Conservation (phyloP, 345 rosid genomes). For the Euphorbia lathyris region DNA sequence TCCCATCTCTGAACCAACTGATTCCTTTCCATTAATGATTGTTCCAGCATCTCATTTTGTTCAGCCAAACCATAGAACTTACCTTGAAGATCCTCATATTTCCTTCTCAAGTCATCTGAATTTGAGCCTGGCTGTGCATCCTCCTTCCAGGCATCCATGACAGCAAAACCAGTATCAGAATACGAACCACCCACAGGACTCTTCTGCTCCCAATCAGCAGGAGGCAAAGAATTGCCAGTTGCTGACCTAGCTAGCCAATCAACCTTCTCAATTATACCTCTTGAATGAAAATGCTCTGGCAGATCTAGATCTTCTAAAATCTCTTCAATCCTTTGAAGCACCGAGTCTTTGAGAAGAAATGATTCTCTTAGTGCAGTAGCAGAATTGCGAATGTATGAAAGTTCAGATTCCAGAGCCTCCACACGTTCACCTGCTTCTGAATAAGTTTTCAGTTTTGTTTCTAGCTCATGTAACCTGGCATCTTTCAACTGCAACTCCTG, state of each 20-base stretch:
- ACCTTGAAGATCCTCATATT: slow-evolving; percentile 81
- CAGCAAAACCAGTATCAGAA: slow-evolving; percentile 55
- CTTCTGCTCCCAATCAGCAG: slow-evolving; percentile 74
- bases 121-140: slow-evolving; percentile 54
- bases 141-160: slow-evolving; percentile 76
- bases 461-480: slow-evolving; percentile 60
- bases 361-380: slow-evolving; percentile 94
- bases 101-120: slow-evolving; percentile 72
- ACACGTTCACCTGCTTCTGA: slow-evolving; percentile 89
- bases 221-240: slow-evolving; percentile 48
- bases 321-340: slow-evolving; percentile 92
- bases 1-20: slow-evolving; percentile 89
- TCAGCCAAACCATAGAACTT: slow-evolving; percentile 94
- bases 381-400: slow-evolving; percentile 93
- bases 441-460: slow-evolving; percentile 64
- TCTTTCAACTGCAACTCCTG: slow-evolving; percentile 78
- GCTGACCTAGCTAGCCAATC: slow-evolving; percentile 88
- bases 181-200: slow-evolving; percentile 58
- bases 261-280: slow-evolving; percentile 84
- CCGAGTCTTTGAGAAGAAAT: slow-evolving; percentile 89
- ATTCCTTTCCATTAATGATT: slow-evolving; percentile 87
- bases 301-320: slow-evolving; percentile 86
- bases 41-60: slow-evolving; percentile 98
- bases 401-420: slow-evolving; percentile 96
- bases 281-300: slow-evolving; percentile 85